Base-by-base conservation (phyloP, 1,284 basidiomycete genomes). In the Fomitopsis betulina region DNA sequence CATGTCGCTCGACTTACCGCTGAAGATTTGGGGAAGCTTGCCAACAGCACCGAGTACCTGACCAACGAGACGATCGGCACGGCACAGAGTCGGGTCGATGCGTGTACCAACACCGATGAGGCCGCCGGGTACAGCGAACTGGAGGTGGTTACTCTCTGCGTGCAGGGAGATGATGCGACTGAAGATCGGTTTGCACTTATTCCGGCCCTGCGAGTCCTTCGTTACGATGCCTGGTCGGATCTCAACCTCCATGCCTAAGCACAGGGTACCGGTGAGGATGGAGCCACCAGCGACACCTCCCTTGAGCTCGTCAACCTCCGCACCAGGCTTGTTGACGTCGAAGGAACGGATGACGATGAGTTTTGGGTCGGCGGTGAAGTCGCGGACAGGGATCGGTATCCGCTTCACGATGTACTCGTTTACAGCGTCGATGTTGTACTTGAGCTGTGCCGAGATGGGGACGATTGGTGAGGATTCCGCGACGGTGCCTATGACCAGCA, bases 321-420 rank as follows among this genome's bases (percentile, higher is more conserved):
- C 87, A 72, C 96, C 96, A 12, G 96, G 96, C 78, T 98, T 98
- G 85, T 99, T 99, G 73, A 99, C 96, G 74, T 99, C 97, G 76
- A 99, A 99, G n/a, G 96, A 98, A 68, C 95, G 94, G 73, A 99
- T 99, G 71, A 99, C 96, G 68, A 99, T 98, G 65, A 99, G 86
- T 52, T 90, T 87, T 0, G 96, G 94, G 64, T 93, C 87, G 45
- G 94, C 89, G 39, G 87, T 83, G 74, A 99, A 99, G 79, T 99
- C 91, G 62, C 96, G 92, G 39, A 89, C 78, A 40, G 96, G 96
- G 50, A 98, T 91, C 10, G 96, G 94, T 67, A 99, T 98, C 59
- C 92, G 87, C 74, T 94, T 96, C 67, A 96, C 94, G 72, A 99
- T 96, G 79, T 98, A 98, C 72, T 98, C 95, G 78, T 97, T 97